Base-by-base conservation (phyloP, 495 filamentous ascomycete genomes). In the Annulohypoxylon maeteangense region DNA sequence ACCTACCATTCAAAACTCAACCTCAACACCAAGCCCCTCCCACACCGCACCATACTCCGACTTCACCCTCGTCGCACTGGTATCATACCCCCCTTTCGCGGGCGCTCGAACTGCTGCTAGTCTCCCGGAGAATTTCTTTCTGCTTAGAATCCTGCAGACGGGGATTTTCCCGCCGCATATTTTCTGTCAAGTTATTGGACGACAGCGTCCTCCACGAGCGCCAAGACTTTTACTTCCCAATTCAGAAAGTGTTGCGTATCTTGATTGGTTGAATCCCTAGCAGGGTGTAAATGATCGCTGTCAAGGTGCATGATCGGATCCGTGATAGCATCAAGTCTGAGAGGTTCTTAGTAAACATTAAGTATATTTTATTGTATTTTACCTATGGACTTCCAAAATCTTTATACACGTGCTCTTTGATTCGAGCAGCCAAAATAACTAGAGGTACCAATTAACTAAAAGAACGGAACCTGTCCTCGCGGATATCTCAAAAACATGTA, bases 1-100 rank as follows among this genome's bases (percentile, higher is more conserved):
- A n/a, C n/a, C n/a, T 20, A 32, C 51, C 27, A 18, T 20, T 20
- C 38, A 81, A 81, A 81, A 81, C 57, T 74, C 55, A 3, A 81
- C 53, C n/a, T 79, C 75, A 20, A 66, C 77, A 10, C 82, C 81
- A n/a, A 83, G 51, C 0, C 76, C 79, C 51, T 83, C 81, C 81
- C 81, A 82, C 0, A 81, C 81, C 16, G 81, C 79, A 1, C 81
- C 75, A 31, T 83, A 83, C 18, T 79, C 63, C 1, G 76, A 74
- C 64, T 81, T 72, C 1, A 74, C 32, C 5, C 62, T 47, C 18
- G 81, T 65, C 18, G 65, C 64, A 10, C 70, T 68, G 3, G 73
- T 40, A 23, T 59, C 65, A 72, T 79, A 82, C 3, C 75, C 76
- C 5, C 75, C 68, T 20, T 71, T 76, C 38, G 65, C 74, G 20